These are phyloP conservation scores for Acrodontium crateriforme DNA, from an alignment of 2,329 filamentous ascomycete species.

Conservation along the genomic window DNA sequence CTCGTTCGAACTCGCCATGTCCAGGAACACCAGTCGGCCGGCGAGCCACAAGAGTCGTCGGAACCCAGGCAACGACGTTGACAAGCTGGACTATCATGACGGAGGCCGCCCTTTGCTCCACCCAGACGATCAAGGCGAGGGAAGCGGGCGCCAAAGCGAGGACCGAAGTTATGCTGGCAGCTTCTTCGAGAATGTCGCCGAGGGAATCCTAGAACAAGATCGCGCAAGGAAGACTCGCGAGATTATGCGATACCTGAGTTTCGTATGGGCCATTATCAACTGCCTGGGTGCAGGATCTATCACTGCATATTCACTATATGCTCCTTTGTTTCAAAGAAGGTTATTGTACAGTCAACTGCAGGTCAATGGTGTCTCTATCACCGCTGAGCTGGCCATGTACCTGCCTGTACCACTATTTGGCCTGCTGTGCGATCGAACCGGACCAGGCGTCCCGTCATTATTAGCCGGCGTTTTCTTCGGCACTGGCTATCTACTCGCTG, in stretches of 20 bases:
- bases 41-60: too few relatives aligned
- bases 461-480: slow-evolving; percentile 63
- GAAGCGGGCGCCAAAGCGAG: slow-evolving; percentile 22
- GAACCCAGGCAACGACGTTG: too few relatives aligned
- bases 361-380: slow-evolving; percentile 80
- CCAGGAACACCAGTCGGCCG: too few relatives aligned
- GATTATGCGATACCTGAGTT: slow-evolving; percentile 40
- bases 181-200: slow-evolving; percentile 48
- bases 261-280: slow-evolving; percentile 46
- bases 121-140: slow-evolving; percentile 15
- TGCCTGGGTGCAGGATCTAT: slow-evolving; percentile 80
- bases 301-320: slow-evolving; percentile 87
- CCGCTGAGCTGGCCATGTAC: slow-evolving; percentile 78
- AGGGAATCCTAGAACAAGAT: slow-evolving; percentile 46
- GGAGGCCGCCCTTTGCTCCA: slow-evolving; percentile 28
- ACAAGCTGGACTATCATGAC: slow-evolving; percentile 37
- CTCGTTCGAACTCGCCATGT: too few relatives aligned
- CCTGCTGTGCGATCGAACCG: slow-evolving; percentile 80
- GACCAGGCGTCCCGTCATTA: slow-evolving; percentile 63
- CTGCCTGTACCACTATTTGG: slow-evolving; percentile 82
- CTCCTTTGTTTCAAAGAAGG: slow-evolving; percentile 72
- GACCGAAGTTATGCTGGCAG: slow-evolving; percentile 35
- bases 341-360: slow-evolving; percentile 82
- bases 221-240: slow-evolving; percentile 40
- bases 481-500: slow-evolving; percentile 69